Base-by-base conservation (phyloP, 164 flowering plant species). In the Magnolia officinalis region DNA sequence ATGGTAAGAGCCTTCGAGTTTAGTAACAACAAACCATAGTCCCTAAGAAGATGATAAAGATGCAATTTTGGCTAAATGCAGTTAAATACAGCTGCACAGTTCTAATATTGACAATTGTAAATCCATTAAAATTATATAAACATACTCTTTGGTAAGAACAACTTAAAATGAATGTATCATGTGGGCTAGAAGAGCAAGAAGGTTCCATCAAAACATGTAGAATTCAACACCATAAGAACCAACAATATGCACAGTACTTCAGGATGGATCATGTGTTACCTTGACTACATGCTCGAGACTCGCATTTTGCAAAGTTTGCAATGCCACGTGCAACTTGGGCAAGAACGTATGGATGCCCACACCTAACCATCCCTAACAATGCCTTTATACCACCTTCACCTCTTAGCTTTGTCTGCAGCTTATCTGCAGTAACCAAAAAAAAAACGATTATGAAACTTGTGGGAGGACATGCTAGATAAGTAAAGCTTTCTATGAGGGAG, bases 301-400 rank as follows among this genome's bases (percentile, higher is more conserved):
- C 99, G 72, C 97, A 96, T 80, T 94, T 94, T n/a, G 99, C 99
- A 73, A 96, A 96, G 80, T 96, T 94, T 2, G 99, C 97, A 63
- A 96, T 91, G 75, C 98, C 99, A 80, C 98, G 95, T 63, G 98
- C 98, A 81, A 96, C 95, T 88, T 96, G 98, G 6, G 99, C 94
- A 80, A 94, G 95, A 73, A 96, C 99, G 76, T 96, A 98, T 19
- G 93, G 89, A 86, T 96, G 98, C 20, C 87, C 88, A 74, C 94
- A 90, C 81, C 93, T 85, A 24, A 94, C 96, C 98, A 94, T 96
- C 71, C 95, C 97, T 24, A 94, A 83, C 81, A 96, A 85, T 71
- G 99, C 98, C 84, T 86, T 92, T 55, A 94, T 89, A 63, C 99
- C 99, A 76, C 99, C 99, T 86, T 96, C 97, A 73, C 77, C 86